These are phyloP conservation scores for Przewalskia tangutica DNA, from an alignment of 257 asterid species.

Conservation along the genomic window DNA sequence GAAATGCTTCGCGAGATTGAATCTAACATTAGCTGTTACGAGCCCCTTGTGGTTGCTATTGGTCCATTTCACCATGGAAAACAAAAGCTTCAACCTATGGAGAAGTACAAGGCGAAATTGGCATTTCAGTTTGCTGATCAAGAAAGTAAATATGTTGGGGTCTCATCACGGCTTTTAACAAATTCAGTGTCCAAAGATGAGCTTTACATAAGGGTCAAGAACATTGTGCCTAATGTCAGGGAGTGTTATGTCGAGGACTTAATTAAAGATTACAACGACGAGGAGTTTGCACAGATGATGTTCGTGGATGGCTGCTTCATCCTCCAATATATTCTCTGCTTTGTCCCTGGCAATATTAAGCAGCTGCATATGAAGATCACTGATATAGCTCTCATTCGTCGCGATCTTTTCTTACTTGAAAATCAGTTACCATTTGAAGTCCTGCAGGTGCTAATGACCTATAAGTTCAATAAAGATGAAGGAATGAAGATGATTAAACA, in stretches of 20 bases:
- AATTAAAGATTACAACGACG: not conserved
- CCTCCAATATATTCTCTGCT: not conserved
- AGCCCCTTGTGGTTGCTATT: not conserved
- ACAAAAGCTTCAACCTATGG: not conserved
- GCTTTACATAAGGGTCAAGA: not conserved
- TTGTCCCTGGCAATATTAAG: not conserved
- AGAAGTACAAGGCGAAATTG: not conserved
- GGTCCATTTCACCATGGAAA: constrained; percentile 4
- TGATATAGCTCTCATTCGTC: not conserved
- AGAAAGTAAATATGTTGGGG: not conserved
- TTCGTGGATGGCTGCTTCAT: constrained; percentile 7
- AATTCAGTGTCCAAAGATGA: not conserved
- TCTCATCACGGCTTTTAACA: not conserved
- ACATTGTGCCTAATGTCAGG: not conserved
- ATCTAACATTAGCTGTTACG: too few relatives aligned
- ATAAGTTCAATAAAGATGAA: not conserved
- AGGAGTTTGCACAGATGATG: constrained; percentile 2
- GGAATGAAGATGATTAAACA: not conserved
- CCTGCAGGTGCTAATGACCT: not conserved
- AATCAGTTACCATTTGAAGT: constrained; percentile 6
- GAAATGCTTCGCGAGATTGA: too few relatives aligned
- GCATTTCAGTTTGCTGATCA: not conserved
- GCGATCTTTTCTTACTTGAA: constrained; percentile 9
- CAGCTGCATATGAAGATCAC: not conserved
- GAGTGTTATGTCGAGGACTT: not conserved